Base-by-base conservation (phyloP, 2,329 filamentous ascomycete species). In the Venturia pyrina region DNA sequence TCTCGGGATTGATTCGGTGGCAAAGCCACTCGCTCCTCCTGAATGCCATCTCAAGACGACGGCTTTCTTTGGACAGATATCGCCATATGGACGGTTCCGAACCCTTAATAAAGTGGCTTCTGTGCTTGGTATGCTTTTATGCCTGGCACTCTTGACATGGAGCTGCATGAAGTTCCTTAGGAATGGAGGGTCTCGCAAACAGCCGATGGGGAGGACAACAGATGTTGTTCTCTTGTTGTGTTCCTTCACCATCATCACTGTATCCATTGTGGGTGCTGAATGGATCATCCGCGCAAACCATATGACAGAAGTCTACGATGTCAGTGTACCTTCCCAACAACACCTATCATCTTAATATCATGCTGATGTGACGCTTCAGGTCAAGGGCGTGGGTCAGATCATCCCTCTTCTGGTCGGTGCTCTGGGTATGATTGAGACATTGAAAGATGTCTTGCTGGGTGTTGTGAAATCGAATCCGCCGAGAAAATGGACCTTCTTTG, bases 231-330 rank as follows among this genome's bases (percentile, higher is more conserved):
- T 59, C 8, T 10, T 59, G 32, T n/a, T 59, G 5, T 34, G 10
- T 34, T 59, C 53, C 2, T 34, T 37, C 28, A 37, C 28, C 1
- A 40, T 59, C 53, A 59, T 59, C 15, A 59, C n/a, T 21, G 53
- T 59, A 5, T 59, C 53, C 15, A 59, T 59, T 15, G 53, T 37
- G 2, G 53, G 53, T n/a, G 53, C 53, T 5, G 53, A 59, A 37
- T 59, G 53, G 53, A 59, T 59, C 28, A 59, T 59, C 17, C 53
- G 53, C 53, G 53, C 53, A 32, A 59, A 59, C 32, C 53, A 59
- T 37, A 59, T 59, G 28, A 59, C 32, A 19, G 28, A 15, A 8
- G 17, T 59, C 28, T 59, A 59, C 53, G 53, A 59, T 7, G 53
- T 28, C 21, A 53, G 48, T 53, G 1, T 10, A 50, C 13, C n/a